phyloP scores from a whole-genome alignment of 2,329 filamentous ascomycete genomes.

The Aspergillus intermedius region DNA sequence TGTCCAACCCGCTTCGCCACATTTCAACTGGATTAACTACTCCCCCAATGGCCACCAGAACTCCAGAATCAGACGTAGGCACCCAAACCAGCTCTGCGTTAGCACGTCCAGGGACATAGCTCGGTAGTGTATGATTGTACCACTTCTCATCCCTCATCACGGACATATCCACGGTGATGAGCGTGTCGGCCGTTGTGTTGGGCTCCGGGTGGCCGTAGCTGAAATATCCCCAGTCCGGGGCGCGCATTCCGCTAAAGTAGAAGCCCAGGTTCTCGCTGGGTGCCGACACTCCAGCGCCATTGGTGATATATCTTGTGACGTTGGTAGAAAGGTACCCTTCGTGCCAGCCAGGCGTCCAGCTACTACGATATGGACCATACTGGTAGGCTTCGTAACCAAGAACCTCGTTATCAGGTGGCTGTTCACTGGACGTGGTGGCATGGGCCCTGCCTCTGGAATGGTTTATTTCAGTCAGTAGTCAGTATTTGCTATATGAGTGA shows the following conservation, averaged over 20 bases:
- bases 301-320: conserved; percentile 58
- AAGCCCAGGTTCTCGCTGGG: conserved; percentile 66
- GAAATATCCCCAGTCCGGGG: conserved; percentile 43
- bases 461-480: too few species aligned
- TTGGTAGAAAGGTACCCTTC: conserved; percentile 35
- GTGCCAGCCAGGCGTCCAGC: conserved; percentile 42
- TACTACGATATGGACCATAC: conserved; percentile 43
- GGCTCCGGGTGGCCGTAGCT: conserved; percentile 30
- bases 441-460: too few species aligned
- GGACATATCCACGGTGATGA: conserved; percentile 58
- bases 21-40: too few species aligned
- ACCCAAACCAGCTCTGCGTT: conserved; percentile 62
- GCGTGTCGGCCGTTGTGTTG: conserved; percentile 34
- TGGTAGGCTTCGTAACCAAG: conserved; percentile 47
- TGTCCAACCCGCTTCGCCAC: too few species aligned
- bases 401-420: conserved; percentile 1
- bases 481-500: too few species aligned
- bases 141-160: conserved; percentile 48
- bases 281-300: conserved; percentile 57
- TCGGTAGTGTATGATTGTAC: conserved; percentile 51
- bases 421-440: too few species aligned
- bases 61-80: conserved; percentile 1
- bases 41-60: too few species aligned
- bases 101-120: conserved; percentile 49
- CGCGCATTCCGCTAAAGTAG: conserved; percentile 61